Evolutionary conservation across 2,329 filamentous ascomycete species (phyloP), one percentile per base, ranked within the genome.

Genomic region (Fusarium denticulatum): DNA sequence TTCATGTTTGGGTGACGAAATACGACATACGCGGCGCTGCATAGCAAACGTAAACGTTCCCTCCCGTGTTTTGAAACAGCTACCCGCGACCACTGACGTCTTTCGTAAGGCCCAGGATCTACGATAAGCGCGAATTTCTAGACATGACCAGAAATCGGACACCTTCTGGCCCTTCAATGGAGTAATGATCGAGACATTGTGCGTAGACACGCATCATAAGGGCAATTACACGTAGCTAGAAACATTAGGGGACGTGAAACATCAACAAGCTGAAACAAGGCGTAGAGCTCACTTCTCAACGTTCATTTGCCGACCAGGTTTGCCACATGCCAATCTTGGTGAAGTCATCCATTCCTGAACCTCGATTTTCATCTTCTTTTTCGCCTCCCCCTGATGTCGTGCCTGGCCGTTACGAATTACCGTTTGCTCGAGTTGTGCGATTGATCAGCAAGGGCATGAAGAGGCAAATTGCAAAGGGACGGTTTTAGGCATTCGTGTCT

Each of bases 261-360:
- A 46, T 66, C 60, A 56, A 60, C 47, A 72, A 43, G 12, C 52
- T 73, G 69, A 73, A 74, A 73, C 67, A 68, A 42, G 46, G 34
- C 49, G 43, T 24, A 50, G 37, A 52, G 40, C 55, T 46, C 37
- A 26, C 32, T 60, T 46, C 34, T 49, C 43, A 53, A 65, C 64
- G 42, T 30, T 69, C 22, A 69, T 69, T 69, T 30, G 67, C 30
- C 39, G 26, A 9, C 36, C 28, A 20, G 13, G 62, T 76, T 77
- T 74, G 75, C 73, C 75, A 76, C 75, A 77, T 76, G 60, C 73
- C 65, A 66, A 60, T 52, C n/a, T 39, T 57, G 69, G 72, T 68
- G 60, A 77, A 75, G 65, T 66, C 75, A 72, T 68, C 36, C 68
- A 71, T 71, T 67, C 67, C 65, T 39, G 36, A 40, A 32, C 24